Percentiles rank a stretch among this genome's conserved stretches.
phyloP scores from a whole-genome alignment of 768 basidiomycete species.

The Boletus rubroflammeus region DNA sequence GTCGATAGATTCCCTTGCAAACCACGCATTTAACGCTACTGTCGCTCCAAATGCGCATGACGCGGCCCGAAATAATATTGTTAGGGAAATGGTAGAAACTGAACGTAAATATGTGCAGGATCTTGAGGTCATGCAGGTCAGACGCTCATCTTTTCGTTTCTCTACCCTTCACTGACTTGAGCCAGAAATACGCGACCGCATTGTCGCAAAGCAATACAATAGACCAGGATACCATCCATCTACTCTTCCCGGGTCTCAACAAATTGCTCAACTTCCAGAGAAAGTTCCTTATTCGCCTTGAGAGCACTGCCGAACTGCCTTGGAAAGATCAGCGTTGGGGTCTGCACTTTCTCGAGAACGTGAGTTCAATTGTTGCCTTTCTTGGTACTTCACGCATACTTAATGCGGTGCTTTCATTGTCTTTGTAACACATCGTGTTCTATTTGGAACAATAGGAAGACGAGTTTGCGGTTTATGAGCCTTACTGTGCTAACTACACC shows the following conservation, averaged over 20 bases:
- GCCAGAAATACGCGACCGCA: slow-evolving; percentile 83
- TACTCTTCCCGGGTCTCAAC: slow-evolving; percentile 92
- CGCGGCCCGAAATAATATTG: slow-evolving; percentile 68
- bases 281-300: slow-evolving; percentile 85
- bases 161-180: slow-evolving; percentile 12
- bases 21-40: slow-evolving; percentile 39
- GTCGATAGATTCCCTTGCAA: slow-evolving; percentile 54
- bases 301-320: slow-evolving; percentile 76
- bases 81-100: slow-evolving; percentile 89
- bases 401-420: slow-evolving; percentile 44
- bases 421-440: slow-evolving; percentile 12
- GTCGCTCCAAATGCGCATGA: slow-evolving; percentile 57
- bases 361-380: slow-evolving; percentile 38
- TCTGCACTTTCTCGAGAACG: slow-evolving; percentile 75
- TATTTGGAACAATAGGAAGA: slow-evolving; percentile 73
- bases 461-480: slow-evolving; percentile 93
- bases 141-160: slow-evolving; percentile 22
- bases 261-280: slow-evolving; percentile 96
- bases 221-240: slow-evolving; percentile 92
- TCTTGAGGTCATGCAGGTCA: slow-evolving; percentile 91
- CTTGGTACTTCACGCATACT: slow-evolving; percentile 27
- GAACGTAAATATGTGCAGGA: slow-evolving; percentile 97
- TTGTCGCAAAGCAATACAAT: slow-evolving; percentile 80
- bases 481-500: slow-evolving; percentile 94
- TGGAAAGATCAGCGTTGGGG: slow-evolving; percentile 91